phyloP scores from a whole-genome alignment of 257 asterid species.

The Rehmannia glutinosa region DNA sequence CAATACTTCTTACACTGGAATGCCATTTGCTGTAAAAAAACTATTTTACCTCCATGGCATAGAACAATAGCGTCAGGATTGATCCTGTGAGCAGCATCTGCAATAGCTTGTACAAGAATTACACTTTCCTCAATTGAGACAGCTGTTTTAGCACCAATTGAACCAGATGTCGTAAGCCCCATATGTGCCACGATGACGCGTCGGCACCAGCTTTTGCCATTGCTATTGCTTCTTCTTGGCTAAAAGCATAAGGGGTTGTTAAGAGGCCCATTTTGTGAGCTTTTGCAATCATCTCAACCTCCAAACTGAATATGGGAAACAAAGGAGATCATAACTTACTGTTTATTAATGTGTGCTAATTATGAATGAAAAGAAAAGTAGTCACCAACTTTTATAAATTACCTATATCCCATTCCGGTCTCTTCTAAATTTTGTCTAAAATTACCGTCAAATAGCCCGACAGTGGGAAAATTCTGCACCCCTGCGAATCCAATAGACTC shows the following conservation, averaged over 20 bases:
- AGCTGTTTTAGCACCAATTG: slow-evolving; percentile 91
- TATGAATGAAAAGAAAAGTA: not conserved
- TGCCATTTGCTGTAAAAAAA: not conserved
- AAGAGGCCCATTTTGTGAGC: slow-evolving; percentile 92
- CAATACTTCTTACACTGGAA: not conserved
- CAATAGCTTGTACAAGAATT: slow-evolving; percentile 82
- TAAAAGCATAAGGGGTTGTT: slow-evolving; percentile 96
- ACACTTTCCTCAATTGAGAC: slow-evolving; percentile 81
- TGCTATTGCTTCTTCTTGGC: slow-evolving; percentile 73
- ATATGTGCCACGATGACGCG: slow-evolving; percentile 91
- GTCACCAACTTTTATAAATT: not conserved
- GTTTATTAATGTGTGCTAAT: not conserved
- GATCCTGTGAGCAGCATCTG: slow-evolving; percentile 79
- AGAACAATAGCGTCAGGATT: slow-evolving; percentile 69
- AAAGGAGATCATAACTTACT: not conserved
- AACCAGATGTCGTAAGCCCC: slow-evolving; percentile 97
- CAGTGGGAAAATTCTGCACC: slow-evolving; percentile 97
- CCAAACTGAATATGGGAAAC: slow-evolving; percentile 50
- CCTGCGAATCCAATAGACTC: slow-evolving; percentile 90
- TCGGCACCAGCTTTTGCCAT: slow-evolving; percentile 99
- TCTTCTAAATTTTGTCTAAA: slow-evolving; percentile 91
- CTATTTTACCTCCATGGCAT: slow-evolving; percentile 86
- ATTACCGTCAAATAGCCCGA: slow-evolving; percentile 92
- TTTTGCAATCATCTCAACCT: slow-evolving; percentile 91
- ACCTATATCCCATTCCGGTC: slow-evolving; percentile 98